phyloP scores from a whole-genome alignment of 495 filamentous ascomycete species.

The Neurospora cerealis region DNA sequence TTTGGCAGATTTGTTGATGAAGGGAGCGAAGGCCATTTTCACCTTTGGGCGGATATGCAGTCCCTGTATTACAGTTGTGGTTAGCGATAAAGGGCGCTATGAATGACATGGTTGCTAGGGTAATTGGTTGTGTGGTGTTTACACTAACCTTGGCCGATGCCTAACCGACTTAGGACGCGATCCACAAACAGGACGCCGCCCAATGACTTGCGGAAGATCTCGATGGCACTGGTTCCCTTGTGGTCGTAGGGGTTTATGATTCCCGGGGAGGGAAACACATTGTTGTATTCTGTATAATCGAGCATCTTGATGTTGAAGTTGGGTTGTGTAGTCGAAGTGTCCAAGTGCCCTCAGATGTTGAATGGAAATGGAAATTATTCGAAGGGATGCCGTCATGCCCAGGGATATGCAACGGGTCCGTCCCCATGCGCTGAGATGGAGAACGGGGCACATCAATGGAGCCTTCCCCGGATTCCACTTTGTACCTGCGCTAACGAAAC shows the following conservation, averaged over 20 bases:
- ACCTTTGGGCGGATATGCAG: slow-evolving; percentile 59
- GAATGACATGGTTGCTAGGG: not conserved
- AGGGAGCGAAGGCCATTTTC: slow-evolving; percentile 54
- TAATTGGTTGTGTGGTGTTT: slow-evolving; percentile 1
- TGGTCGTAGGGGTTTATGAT: slow-evolving; percentile 50
- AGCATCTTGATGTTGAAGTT: slow-evolving; percentile 18
- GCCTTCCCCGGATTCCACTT: not conserved
- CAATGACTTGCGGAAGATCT: slow-evolving; percentile 49
- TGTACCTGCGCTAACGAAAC: not conserved
- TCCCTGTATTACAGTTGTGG: slow-evolving; percentile 31
- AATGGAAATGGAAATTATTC: not conserved
- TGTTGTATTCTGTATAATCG: slow-evolving; percentile 46
- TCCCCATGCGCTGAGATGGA: not conserved
- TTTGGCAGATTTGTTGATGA: slow-evolving; percentile 50
- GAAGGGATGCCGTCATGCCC: not conserved
- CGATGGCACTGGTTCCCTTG: slow-evolving; percentile 45
- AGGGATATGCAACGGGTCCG: not conserved
- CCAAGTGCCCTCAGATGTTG: not conserved
- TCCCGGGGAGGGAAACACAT: slow-evolving; percentile 52
- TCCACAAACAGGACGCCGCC: slow-evolving; percentile 67
- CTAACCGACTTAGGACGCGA: slow-evolving; percentile 57
- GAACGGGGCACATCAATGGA: not conserved
- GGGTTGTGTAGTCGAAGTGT: not conserved
- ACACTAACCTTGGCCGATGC: slow-evolving; percentile 34
- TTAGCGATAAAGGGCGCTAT: not conserved